Evolutionary conservation across 768 basidiomycete species (phyloP), one percentile per base, ranked within the genome.

Genomic region (Suillus cothurnatus): DNA sequence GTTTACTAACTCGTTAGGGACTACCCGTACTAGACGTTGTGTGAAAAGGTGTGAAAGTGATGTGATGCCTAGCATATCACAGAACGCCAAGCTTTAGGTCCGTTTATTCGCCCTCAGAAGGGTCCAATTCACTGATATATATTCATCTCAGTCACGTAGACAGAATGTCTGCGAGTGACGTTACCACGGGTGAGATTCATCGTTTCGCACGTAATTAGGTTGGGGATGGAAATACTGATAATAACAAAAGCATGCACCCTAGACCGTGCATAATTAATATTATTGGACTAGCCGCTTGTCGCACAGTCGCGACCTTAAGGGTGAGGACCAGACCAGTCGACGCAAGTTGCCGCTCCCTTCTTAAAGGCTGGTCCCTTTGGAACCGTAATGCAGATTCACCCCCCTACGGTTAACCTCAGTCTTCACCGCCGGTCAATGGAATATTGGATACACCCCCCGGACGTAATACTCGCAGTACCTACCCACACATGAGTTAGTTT

Each of bases 21-120:
- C n/a, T n/a, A n/a, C n/a, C n/a, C n/a, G n/a, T n/a, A n/a, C n/a
- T n/a, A n/a, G n/a, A n/a, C n/a, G n/a, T n/a, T n/a, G n/a, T n/a
- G n/a, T n/a, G n/a, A n/a, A n/a, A n/a, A n/a, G 6, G 4, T 26
- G 49, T 53, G 52, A 55, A 55, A 55, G 32, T 55, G 6, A 55
- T 55, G 53, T 55, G 53, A 55, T 21, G 6, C 52, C 21, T 11
- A 19, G 52, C 11, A 53, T 53, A 32, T 32, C 32, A 55, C 53
- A 55, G 31, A 19, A 52, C 52, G 52, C 52, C 52, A 53, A 53
- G 31, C 34, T 34, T 34, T 34, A 55, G 53, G 52, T 32, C 32
- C 53, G 52, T 53, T 53, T 53, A 21, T 53, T 32, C 28, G 52
- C 52, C 53, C 53, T n/a, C 31, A 52, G 50, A 52, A 52, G 49